Conservation (phyloP, 768 basidiomycete genomes). For the Lactifluus echinatus region DNA sequence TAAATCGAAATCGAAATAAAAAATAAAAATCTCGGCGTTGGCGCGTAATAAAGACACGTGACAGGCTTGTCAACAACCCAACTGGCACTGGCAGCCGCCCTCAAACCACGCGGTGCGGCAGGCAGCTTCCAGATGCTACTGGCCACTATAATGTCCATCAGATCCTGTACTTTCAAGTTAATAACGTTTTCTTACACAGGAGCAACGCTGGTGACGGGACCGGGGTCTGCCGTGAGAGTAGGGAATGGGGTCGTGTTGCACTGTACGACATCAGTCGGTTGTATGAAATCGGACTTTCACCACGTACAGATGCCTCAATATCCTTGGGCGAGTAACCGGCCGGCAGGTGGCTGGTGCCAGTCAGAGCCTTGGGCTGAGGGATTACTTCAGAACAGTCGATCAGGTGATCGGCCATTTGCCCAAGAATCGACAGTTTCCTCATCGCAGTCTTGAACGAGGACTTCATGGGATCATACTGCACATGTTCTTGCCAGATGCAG, state of each 20-base stretch:
- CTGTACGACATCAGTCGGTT: background rate
- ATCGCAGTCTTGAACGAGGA: conserved; percentile 25
- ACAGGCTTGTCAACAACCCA: background rate
- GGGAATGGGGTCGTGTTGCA: background rate
- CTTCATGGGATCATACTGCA: conserved; percentile 26
- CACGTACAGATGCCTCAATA: conserved; percentile 6
- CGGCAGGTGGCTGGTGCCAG: background rate
- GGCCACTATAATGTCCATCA: background rate
- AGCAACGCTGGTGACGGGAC: background rate
- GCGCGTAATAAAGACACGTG: background rate
- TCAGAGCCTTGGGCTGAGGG: conserved; percentile 3
- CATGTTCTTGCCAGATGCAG: conserved; percentile 30
- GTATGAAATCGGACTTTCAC: background rate
- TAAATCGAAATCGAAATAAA: no score
- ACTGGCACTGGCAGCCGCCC: no score
- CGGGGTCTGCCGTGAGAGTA: conserved; percentile 1
- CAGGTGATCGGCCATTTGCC: conserved; percentile 20
- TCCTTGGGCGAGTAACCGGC: background rate
- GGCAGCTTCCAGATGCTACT: background rate
- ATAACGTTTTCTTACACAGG: conserved; percentile 3
- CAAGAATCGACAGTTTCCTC: conserved; percentile 27
- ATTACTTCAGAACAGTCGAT: conserved; percentile 21
- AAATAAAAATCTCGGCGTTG: no score
- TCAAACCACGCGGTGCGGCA: background rate
- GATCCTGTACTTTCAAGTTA: background rate